A percentile compares a stretch with the other conserved stretches of the same genome.
Conservation (phyloP, 345 rosid genomes). For the Dimocarpus longan region DNA sequence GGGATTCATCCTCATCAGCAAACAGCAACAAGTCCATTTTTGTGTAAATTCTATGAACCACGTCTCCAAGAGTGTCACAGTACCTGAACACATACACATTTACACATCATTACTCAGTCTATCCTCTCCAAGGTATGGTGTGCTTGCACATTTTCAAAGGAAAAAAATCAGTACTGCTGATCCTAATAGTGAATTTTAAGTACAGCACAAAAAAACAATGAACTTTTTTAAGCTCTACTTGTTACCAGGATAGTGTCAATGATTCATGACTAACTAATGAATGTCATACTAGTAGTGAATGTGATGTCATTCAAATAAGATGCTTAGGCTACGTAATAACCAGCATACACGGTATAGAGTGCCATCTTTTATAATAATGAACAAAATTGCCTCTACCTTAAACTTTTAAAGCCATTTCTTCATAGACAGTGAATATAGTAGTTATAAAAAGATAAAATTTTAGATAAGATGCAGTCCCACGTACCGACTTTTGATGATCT, state of each 20-base stretch:
- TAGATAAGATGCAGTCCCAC: background rate
- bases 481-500: conserved; percentile 74
- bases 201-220: background rate
- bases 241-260: background rate
- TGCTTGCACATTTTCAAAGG: background rate
- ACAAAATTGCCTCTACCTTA: background rate
- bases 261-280: background rate
- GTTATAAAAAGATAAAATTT: background rate
- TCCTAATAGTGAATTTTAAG: background rate
- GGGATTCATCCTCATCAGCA: conserved; percentile 59
- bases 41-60: conserved; percentile 61
- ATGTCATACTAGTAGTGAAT: background rate
- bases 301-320: conserved; percentile 2
- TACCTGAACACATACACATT: conserved; percentile 53
- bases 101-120: conserved; percentile 10
- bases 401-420: background rate
- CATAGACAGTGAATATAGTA: background rate
- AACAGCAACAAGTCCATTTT: conserved; percentile 79
- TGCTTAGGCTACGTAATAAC: background rate
- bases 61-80: conserved; percentile 54
- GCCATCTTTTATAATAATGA: background rate
- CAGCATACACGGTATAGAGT: background rate
- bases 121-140: background rate
- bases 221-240: background rate
- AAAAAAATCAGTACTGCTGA: background rate